A percentile compares a stretch with the other conserved stretches of the same genome.
phyloP scores from a whole-genome alignment of 805 yeast species.

The Lipomyces orientalis region DNA sequence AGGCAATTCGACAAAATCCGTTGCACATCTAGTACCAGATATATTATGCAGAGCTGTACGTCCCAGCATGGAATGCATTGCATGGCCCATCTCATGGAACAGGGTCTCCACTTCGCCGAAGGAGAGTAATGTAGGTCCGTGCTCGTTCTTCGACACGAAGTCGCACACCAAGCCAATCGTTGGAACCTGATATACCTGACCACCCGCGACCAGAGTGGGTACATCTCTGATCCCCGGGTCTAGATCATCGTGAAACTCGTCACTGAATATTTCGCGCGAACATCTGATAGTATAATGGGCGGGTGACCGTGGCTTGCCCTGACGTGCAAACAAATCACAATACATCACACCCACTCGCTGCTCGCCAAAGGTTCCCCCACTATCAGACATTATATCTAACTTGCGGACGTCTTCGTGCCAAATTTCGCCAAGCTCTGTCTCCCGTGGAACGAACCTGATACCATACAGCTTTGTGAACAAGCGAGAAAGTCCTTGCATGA shows the following conservation, averaged over 20 bases:
- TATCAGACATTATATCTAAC: conserved; percentile 71
- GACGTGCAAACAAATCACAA: conserved; percentile 82
- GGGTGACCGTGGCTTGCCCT: conserved; percentile 74
- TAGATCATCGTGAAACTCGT: conserved; percentile 52
- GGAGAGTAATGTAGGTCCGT: conserved; percentile 61
- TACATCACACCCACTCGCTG: conserved; percentile 76
- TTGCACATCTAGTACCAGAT: conserved; percentile 92
- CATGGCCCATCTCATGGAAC: conserved; percentile 99
- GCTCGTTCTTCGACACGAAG: conserved; percentile 55
- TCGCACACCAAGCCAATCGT: conserved; percentile 89
- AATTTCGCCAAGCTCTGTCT: conserved; percentile 71
- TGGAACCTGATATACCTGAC: conserved; percentile 75
- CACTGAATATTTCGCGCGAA: conserved; percentile 74
- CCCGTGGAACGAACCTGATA: conserved; percentile 70
- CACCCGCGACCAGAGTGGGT: conserved; percentile 41
- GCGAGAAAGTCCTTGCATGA: conserved; percentile 79
- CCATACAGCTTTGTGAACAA: conserved; percentile 77
- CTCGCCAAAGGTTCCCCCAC: conserved; percentile 19
- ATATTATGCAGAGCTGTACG: conserved; percentile 87
- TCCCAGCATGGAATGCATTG: conserved; percentile 97
- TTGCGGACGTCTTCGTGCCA: conserved; percentile 90
- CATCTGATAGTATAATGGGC: conserved; percentile 97
- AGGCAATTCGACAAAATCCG: conserved; percentile 96
- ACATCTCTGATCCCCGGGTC: conserved; percentile 32
- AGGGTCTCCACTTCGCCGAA: conserved; percentile 87